Percentiles rank a stretch among this genome's conserved stretches.
Evolutionary conservation across 2,329 filamentous ascomycete species (phyloP).

Genomic region (Aureobasidium melanogenum): DNA sequence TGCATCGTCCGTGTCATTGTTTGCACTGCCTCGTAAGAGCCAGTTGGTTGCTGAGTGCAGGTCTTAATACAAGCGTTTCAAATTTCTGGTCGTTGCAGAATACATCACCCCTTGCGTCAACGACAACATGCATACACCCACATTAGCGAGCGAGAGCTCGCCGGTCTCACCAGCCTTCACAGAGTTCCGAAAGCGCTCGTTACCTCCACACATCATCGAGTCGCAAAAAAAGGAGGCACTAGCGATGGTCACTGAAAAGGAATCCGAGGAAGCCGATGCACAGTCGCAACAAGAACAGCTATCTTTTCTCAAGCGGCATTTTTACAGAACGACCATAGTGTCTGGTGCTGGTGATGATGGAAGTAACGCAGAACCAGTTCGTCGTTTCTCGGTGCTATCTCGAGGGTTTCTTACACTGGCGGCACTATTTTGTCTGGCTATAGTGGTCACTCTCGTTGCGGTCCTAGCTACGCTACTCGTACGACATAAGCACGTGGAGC

Average conservation of each 20-base stretch:
- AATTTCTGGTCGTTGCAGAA: not conserved
- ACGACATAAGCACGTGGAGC: not conserved
- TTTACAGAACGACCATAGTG: slow-evolving; percentile 14
- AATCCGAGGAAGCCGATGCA: not conserved
- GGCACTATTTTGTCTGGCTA: slow-evolving; percentile 15
- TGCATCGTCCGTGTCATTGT: not conserved
- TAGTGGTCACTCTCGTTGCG: slow-evolving; percentile 19
- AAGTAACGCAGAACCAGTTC: not conserved
- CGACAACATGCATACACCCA: not conserved
- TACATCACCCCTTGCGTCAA: not conserved
- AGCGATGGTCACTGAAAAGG: slow-evolving; percentile 5
- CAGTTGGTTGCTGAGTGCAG: not conserved
- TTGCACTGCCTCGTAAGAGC: not conserved
- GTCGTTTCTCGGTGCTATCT: slow-evolving; percentile 22
- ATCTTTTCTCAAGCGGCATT: slow-evolving; percentile 20
- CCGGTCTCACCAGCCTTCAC: not conserved
- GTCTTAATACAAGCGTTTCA: not conserved
- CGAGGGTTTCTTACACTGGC: slow-evolving; percentile 17
- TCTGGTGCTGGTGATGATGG: slow-evolving; percentile 5
- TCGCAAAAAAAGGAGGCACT: not conserved
- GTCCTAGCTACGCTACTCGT: slow-evolving; percentile 18
- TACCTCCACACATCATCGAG: slow-evolving; percentile 12
- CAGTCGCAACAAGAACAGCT: slow-evolving; percentile 4
- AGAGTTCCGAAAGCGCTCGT: slow-evolving; percentile 8
- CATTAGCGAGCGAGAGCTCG: not conserved